Evolutionary conservation across 2,329 filamentous ascomycete species (phyloP), one percentile per base, ranked within the genome.

Genomic region (Tolypocladium capitatum): DNA sequence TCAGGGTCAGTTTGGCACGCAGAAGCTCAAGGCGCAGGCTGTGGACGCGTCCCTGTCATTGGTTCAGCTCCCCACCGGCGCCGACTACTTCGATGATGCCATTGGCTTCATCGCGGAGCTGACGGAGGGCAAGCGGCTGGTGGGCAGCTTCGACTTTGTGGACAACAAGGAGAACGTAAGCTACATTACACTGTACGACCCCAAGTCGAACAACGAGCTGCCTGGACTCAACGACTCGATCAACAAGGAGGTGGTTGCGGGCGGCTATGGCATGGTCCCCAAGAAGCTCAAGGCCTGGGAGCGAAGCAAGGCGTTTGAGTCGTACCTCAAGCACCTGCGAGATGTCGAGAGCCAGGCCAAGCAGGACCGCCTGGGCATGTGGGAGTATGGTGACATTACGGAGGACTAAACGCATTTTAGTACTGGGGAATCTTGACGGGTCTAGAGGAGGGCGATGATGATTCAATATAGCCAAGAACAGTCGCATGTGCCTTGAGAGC

Each of bases 341-440:
- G 76, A 84, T 64, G 78, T 84, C 46, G 84, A 94, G 72, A 73
- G 76, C 33, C 74, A 83, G 64, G 91, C 91, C 5, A 95, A 94
- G 77, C 72, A 78, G 48, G 81, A 82, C 49, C 80, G 89, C 52
- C 74, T 81, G 55, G 92, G 92, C 40, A 92, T 95, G 78, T 98
- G 91, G 90, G 92, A 98, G 76, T 98, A 97, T 67, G 92, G 92
- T 56, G 92, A 97, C 65, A 75, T 95, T 61, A 94, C 88, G 14
- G 90, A 95, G 71, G 88, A 94, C 61, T 89, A 80, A 28, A 28
- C 18, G 16, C 6, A 4, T 14, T 32, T 11, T 13, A 27, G 30
- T 32, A 14, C 6, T 4, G 13, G 30, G 2, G 30, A 13, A 5
- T 32, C 5, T 32, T 14, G 30, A n/a, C 2, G 13, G 5, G 13